Conservation (phyloP, 2,329 filamentous ascomycete species). For the Ascochyta koolunga region DNA sequence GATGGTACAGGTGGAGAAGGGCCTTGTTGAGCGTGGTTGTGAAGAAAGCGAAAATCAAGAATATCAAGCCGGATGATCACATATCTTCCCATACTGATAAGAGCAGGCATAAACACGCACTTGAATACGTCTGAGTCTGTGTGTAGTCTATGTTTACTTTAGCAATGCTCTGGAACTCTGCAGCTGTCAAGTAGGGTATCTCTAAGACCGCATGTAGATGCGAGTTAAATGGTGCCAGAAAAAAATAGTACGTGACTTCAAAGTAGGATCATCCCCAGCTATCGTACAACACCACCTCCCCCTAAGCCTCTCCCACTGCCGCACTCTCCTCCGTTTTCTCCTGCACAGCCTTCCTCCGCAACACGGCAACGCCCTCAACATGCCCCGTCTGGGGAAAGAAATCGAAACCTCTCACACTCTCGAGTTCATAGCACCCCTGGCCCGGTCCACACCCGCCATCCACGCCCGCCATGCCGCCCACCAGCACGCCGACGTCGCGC, state of each 20-base stretch:
- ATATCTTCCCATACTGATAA: no score
- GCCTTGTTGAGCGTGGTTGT: slow-evolving; percentile 21
- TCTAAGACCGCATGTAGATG: no score
- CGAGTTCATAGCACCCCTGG: slow-evolving; percentile 73
- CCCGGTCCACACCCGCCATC: slow-evolving; percentile 45
- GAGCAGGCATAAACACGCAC: no score
- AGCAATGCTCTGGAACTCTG: no score
- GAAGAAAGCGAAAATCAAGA: slow-evolving; percentile 23
- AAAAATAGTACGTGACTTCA: no score
- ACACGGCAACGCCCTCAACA: slow-evolving; percentile 68
- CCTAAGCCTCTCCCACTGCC: not conserved
- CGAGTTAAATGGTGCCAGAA: no score
- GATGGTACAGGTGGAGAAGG: not conserved
- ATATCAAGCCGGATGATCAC: slow-evolving; percentile 14
- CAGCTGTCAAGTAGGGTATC: no score
- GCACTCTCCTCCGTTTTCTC: not conserved
- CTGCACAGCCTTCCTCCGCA: slow-evolving; percentile 51
- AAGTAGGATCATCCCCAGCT: not conserved
- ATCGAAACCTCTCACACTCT: slow-evolving; percentile 90
- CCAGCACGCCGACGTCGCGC: slow-evolving; percentile 85
- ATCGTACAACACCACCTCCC: not conserved
- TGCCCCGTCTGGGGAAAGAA: slow-evolving; percentile 90
- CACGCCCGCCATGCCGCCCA: slow-evolving; percentile 66
- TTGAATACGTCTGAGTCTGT: no score
- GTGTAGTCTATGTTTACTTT: no score